Conservation (phyloP, 345 rosid genomes). For the Barbarea vulgaris region DNA sequence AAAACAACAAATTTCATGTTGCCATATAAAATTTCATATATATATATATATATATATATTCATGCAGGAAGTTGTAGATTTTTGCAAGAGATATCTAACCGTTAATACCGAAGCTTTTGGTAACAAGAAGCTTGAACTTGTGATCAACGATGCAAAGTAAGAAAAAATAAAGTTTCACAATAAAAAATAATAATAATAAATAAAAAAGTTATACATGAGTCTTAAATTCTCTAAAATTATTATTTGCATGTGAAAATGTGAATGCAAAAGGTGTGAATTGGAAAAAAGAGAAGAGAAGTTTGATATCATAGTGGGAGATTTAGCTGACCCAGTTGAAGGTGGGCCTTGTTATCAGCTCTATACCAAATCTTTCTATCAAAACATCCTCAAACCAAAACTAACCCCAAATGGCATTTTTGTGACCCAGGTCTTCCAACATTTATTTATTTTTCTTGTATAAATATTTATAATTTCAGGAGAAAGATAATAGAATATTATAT, state of each 20-base stretch:
- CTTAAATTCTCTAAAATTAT: no score
- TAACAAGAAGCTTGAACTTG: slow-evolving; percentile 71
- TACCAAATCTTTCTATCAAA: slow-evolving; percentile 87
- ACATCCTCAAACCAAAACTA: slow-evolving; percentile 78
- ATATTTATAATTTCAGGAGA: no score
- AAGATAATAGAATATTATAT: no score
- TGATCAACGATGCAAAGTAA: slow-evolving; percentile 91
- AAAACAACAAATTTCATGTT: no score
- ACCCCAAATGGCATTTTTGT: slow-evolving; percentile 78
- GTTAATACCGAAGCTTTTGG: slow-evolving; percentile 81
- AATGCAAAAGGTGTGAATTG: no score
- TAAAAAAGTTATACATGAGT: no score
- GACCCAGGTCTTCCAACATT: slow-evolving; percentile 78
- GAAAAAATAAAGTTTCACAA: no score
- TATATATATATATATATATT: background rate
- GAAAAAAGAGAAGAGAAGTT: slow-evolving; percentile 71
- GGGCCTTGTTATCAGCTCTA: slow-evolving; percentile 98
- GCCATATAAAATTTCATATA: background rate
- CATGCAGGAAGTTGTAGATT: slow-evolving; percentile 84
- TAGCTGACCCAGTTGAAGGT: slow-evolving; percentile 97
- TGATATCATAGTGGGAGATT: slow-evolving; percentile 92
- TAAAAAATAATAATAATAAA: no score
- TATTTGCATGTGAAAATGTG: no score
- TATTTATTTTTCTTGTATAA: background rate
- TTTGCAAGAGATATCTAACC: slow-evolving; percentile 67